Base-by-base conservation (phyloP, 176 grass and related monocot species). In the Echinochloa phyllopogon region DNA sequence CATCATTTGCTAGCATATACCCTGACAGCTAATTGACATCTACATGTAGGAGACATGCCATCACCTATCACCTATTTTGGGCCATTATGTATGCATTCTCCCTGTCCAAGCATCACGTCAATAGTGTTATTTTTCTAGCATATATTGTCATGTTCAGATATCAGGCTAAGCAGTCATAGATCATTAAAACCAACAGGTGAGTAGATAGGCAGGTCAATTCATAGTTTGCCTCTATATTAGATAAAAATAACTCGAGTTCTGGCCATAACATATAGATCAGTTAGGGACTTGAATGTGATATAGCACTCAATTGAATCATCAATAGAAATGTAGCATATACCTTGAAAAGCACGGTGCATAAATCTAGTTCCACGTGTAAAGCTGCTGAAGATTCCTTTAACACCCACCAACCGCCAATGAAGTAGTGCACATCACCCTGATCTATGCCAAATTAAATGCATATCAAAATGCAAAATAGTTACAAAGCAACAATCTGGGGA, bases 321-420 rank as follows among this genome's bases (percentile, higher is more conserved):
- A 39, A 60, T 39, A 68, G 12, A 69, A 25, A 41, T 69, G 44
- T 67, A 83, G 50, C 69, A 78, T 69, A 87, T 98, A 98, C 96
- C 82, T 55, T 92, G 81, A 43, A 98, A 98, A 85, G 96, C 96
- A 71, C 96, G 93, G 56, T 98, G 96, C 96, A 98, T 98, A 91
- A 98, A 98, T 81, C 96, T 93, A 94, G 88, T 95, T 84, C 96
- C 96, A 75, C 96, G 96, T 53, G 96, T 98, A 81, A 89, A 92
- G 45, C 93, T 96, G 89, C 90, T 98, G 83, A 98, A 98, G 80
- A 98, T 87, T 92, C 91, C 91, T 94, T 89, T 94, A 60, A 95
- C 89, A 73, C 96, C 96, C 75, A 98, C 96, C 73, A 98, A 89
- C n/a, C n/a, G n/a, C n/a, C n/a, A n/a, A n/a, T n/a, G n/a, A n/a